Evolutionary conservation across 176 grass and related monocot species (phyloP), one percentile per base, ranked within the genome.

Genomic region (Cenchrus fungigraminus): DNA sequence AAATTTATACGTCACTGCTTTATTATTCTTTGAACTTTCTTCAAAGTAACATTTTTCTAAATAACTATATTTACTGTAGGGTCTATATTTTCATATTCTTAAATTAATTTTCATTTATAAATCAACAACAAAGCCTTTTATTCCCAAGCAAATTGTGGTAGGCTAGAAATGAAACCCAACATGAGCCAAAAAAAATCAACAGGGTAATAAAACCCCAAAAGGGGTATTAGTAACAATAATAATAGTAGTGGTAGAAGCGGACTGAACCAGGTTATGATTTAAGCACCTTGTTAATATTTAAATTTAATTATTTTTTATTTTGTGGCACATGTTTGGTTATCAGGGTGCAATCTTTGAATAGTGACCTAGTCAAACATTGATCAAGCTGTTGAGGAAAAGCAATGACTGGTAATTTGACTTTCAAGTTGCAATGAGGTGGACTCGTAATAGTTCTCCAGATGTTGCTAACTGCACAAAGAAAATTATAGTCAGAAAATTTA

Each of bases 11-110:
- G 58, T 14, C 16, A 52, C 63, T 31, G 4, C 34, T 54, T 61
- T 63, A 45, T 77, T 65, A 54, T 71, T 69, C 28, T 70, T 88
- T 70, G 44, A 34, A 19, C 52, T 61, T 65, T 20, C 49, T 71
- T 62, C 46, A 78, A 78, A 82, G 25, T 37, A 31, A 71, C 28
- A 68, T 76, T 82, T 69, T 83, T 16, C 53, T 49, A 78, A 78
- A 64, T 42, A 63, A 15, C 32, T 82, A 65, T 12, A 44, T 53
- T 78, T 59, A 14, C 22, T 55, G 25, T 25, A 25, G 25, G 25
- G 25, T 25, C 25, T 25, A 25, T 25, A 25, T 25, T 25, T 25
- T 25, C 25, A 25, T 34, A 54, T 83, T 77, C 50, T 12, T 17
- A 63, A 63, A 71, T 31, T 78, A 78, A 46, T 85, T 78, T 47